Evolutionary conservation across 768 basidiomycete genomes (phyloP), one percentile per base, ranked within the genome.

Genomic region (Macrolepiota fuliginosa): DNA sequence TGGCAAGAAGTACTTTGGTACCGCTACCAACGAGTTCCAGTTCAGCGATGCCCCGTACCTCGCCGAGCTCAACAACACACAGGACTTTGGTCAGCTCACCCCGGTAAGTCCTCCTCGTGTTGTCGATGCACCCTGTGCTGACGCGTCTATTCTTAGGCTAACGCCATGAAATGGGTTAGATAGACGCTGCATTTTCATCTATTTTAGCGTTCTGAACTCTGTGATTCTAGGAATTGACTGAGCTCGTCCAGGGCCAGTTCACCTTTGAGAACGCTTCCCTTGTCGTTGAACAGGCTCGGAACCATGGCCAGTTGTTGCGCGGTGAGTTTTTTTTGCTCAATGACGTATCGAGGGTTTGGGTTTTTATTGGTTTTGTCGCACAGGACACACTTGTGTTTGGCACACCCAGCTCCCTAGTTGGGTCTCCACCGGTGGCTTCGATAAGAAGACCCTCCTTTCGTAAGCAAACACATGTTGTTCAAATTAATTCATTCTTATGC

Each of bases 121-220:
- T 10, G n/a, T 9, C 17, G 9, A 19, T n/a, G 53, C 37, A 54
- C 37, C 6, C 29, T 46, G 45, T 39, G n/a, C 49, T 54, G 5
- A 51, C 15, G 32, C 10, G 24, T 3, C 13, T 42, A 40, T 56
- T 58, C 46, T 13, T 49, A 74, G 72, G 72, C 73, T 19, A 83
- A 83, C 65, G 78, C 76, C 62, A 82, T 83, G 82, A 83, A 84
- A 79, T 84, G 82, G 82, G 82, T 80, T 62, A 37, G 72, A 62
- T 22, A 25, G n/a, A 42, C 24, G 36, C 19, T 35, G 19, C 45
- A 36, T 52, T 36, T 37, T 40, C 17, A 39, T 6, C 19, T 4
- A 35, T 49, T 32, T 32, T 45, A 35, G 52, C 61, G 2, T 52
- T 45, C 24, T 49, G 17, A 11, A n/a, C 13, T 9, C 15, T 35